A percentile compares a stretch with the other conserved stretches of the same genome.
These are phyloP conservation scores for Saccharomycopsis sp. DNA, from an alignment of 805 yeast species.

Conservation along the genomic window DNA sequence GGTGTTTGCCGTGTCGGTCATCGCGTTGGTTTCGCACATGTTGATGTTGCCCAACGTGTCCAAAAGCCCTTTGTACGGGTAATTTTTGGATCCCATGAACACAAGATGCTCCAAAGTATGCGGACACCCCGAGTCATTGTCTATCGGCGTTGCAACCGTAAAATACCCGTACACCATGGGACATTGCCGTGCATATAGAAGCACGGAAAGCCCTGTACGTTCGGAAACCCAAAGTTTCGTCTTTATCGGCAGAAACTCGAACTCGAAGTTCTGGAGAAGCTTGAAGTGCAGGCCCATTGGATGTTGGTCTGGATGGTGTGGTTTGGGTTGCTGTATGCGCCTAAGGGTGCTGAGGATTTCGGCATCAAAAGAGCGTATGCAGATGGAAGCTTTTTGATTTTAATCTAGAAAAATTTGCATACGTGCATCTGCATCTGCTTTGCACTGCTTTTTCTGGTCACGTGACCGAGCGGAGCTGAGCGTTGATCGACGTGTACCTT, in stretches of 20 bases:
- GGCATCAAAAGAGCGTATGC: no score
- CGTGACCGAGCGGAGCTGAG: no score
- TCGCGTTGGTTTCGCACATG: constrained; percentile 86
- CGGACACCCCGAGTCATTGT: constrained; percentile 85
- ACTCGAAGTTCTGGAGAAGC: constrained; percentile 45
- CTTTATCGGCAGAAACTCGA: constrained; percentile 67
- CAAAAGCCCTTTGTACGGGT: constrained; percentile 85
- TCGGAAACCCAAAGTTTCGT: constrained; percentile 72
- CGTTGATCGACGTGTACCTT: no score
- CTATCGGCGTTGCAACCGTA: constrained; percentile 90
- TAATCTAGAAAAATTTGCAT: not conserved
- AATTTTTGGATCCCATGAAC: constrained; percentile 87
- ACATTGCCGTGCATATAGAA: constrained; percentile 68
- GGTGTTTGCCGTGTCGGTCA: constrained; percentile 95
- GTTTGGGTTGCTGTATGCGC: no score
- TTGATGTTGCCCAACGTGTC: constrained; percentile 82
- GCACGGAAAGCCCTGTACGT: constrained; percentile 77
- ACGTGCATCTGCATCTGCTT: not conserved
- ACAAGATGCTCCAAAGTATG: constrained; percentile 92
- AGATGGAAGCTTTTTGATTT: no score
- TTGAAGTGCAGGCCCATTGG: constrained; percentile 27
- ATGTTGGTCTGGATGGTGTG: not conserved
- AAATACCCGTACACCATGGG: constrained; percentile 92
- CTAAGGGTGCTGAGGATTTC: no score
- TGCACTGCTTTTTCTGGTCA: no score